These are phyloP conservation scores for Epicoccum nigrum DNA, from an alignment of 2,329 filamentous ascomycete genomes.

Conservation along the genomic window DNA sequence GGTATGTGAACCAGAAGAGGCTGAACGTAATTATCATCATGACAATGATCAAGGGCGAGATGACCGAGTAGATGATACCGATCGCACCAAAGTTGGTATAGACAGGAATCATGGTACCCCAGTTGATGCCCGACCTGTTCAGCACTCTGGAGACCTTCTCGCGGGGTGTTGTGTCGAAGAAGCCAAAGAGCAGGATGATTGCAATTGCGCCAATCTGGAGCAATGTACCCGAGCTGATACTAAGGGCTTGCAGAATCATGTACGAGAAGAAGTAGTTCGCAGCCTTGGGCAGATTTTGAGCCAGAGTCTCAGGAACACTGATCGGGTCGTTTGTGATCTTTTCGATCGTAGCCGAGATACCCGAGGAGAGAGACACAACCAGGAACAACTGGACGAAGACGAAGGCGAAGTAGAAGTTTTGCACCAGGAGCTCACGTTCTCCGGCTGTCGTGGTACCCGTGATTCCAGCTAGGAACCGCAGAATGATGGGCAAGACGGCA, in stretches of 20 bases:
- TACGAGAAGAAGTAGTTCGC: constrained; percentile 99
- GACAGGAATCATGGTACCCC: constrained; percentile 93
- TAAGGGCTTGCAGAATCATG: constrained; percentile 92
- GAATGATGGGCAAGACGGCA: constrained; percentile 78
- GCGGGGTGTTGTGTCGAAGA: constrained; percentile 80
- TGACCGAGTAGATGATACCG: constrained; percentile 81
- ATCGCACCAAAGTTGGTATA: constrained; percentile 98
- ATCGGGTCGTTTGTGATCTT: constrained; percentile 69
- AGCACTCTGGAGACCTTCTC: constrained; percentile 89
- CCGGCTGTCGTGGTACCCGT: constrained; percentile 85
- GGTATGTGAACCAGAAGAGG: constrained; percentile 90
- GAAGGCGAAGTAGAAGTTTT: constrained; percentile 91
- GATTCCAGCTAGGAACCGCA: constrained; percentile 72
- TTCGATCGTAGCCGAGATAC: constrained; percentile 69
- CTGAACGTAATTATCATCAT: constrained; percentile 94
- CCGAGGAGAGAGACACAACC: constrained; percentile 84
- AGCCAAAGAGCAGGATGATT: constrained; percentile 77
- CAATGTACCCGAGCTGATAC: constrained; percentile 86
- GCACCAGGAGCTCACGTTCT: constrained; percentile 79
- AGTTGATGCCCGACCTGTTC: constrained; percentile 75
- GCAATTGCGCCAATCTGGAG: constrained; percentile 81
- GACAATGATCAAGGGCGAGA: constrained; percentile 86
- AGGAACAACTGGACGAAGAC: constrained; percentile 95
- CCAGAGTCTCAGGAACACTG: constrained; percentile 74
- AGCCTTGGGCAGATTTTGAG: constrained; percentile 79